phyloP scores from a whole-genome alignment of 1,284 basidiomycete species.

The Salmacisia buchloeana region DNA sequence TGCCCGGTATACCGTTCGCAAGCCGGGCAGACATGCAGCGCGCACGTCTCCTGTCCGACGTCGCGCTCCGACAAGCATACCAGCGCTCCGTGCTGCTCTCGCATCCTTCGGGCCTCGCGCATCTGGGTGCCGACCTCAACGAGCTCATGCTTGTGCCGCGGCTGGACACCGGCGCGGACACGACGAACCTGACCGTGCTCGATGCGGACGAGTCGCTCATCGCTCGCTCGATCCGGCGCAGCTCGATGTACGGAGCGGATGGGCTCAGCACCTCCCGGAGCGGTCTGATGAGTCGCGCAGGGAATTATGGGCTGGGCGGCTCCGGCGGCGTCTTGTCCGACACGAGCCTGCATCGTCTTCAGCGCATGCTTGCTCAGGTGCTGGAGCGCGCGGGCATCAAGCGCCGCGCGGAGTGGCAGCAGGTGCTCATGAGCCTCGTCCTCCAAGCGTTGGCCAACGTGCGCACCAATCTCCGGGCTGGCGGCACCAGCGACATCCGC shows the following conservation, averaged over 20 bases:
- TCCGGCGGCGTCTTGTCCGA: background rate
- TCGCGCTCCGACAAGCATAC: slow-evolving; percentile 1
- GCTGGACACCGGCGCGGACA: background rate
- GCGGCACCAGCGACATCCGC: slow-evolving; percentile 84
- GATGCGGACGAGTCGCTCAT: slow-evolving; percentile 2
- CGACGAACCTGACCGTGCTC: background rate
- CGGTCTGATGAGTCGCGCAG: background rate
- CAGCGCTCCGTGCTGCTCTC: background rate
- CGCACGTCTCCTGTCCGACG: background rate
- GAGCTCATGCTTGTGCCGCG: background rate
- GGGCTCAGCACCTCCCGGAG: background rate
- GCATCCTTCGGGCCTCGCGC: background rate
- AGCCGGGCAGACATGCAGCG: slow-evolving; percentile 2
- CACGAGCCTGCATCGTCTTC: slow-evolving; percentile 26
- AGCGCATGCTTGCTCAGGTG: slow-evolving; percentile 41
- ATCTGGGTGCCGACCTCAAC: background rate
- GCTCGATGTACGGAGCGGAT: background rate
- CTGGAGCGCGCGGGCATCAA: slow-evolving; percentile 28
- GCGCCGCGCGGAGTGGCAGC: slow-evolving; percentile 34
- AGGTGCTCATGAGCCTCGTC: slow-evolving; percentile 37
- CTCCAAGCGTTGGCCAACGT: slow-evolving; percentile 40
- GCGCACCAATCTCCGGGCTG: slow-evolving; percentile 53
- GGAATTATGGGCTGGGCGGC: background rate
- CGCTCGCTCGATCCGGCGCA: background rate
- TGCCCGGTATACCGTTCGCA: background rate